Evolutionary conservation across 2,329 filamentous ascomycete species (phyloP).

Genomic region (Mariannaea sp.): DNA sequence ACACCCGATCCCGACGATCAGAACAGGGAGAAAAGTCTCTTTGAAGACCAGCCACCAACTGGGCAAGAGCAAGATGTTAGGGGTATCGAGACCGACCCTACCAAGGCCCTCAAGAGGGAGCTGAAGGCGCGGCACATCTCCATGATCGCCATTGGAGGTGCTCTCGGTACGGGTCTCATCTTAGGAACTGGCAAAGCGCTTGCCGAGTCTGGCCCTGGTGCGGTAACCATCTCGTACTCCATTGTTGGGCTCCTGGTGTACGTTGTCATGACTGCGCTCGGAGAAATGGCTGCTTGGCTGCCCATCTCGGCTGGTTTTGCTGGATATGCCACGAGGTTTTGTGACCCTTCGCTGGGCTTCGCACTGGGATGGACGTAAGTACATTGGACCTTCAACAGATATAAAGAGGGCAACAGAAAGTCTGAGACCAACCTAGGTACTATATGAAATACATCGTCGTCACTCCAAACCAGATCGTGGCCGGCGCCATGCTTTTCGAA

Average conservation of each 20-base stretch:
- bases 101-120: constrained; percentile 55
- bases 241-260: constrained; percentile 74
- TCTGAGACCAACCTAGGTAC: constrained; percentile 44
- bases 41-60: background rate
- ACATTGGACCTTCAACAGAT: no score
- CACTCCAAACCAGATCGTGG: constrained; percentile 83
- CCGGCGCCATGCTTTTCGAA: constrained; percentile 75
- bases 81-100: constrained; percentile 54
- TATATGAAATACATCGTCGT: constrained; percentile 85
- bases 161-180: constrained; percentile 74
- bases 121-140: constrained; percentile 60
- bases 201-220: constrained; percentile 61
- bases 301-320: constrained; percentile 80
- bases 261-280: constrained; percentile 78
- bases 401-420: constrained; percentile 32
- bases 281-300: constrained; percentile 84
- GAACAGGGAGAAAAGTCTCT: background rate
- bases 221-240: constrained; percentile 72
- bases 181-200: constrained; percentile 66
- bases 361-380: constrained; percentile 70
- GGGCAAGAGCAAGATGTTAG: background rate
- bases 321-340: constrained; percentile 78
- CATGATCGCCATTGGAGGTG: constrained; percentile 73
- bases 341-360: constrained; percentile 80
- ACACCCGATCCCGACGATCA: background rate